These are phyloP conservation scores for Jamesozyma jinghongensis DNA, from an alignment of 805 yeast species.

Conservation along the genomic window DNA sequence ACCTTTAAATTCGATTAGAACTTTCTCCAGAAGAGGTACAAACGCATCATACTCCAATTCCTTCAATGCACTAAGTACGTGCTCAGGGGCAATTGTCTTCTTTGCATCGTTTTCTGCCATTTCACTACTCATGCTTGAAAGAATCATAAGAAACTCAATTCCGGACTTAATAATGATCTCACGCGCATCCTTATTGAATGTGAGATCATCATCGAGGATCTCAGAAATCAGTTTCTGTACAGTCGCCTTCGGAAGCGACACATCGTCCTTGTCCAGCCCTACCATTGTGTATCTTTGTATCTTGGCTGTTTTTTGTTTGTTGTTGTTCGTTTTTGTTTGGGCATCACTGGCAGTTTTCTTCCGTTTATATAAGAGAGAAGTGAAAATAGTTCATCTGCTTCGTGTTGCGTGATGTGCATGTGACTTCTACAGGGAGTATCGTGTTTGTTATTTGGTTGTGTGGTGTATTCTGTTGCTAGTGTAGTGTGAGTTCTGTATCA, in stretches of 20 bases:
- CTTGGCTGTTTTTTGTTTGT: no score
- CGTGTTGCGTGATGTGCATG: no score
- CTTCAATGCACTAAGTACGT: slow-evolving; percentile 79
- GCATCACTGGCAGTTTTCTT: no score
- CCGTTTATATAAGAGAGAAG: no score
- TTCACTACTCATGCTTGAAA: slow-evolving; percentile 88
- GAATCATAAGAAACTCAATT: slow-evolving; percentile 89
- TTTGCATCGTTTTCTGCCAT: slow-evolving; percentile 94
- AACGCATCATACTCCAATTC: slow-evolving; percentile 84
- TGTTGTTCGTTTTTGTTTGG: no score
- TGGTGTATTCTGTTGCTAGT: no score
- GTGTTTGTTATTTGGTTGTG: no score
- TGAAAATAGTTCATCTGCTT: no score
- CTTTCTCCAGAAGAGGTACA: slow-evolving; percentile 70
- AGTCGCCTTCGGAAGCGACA: slow-evolving; percentile 53
- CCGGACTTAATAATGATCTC: slow-evolving; percentile 95
- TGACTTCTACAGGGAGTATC: no score
- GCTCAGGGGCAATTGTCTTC: slow-evolving; percentile 94
- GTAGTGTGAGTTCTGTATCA: no score
- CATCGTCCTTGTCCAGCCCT: slow-evolving; percentile 15
- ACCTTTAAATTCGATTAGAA: slow-evolving; percentile 80
- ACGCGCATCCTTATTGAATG: slow-evolving; percentile 86
- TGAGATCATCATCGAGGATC: slow-evolving; percentile 77
- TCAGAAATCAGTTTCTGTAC: slow-evolving; percentile 92
- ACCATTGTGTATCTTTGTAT: slow-evolving; percentile 5